Percentiles rank a stretch among this genome's conserved stretches.
Conservation (phyloP, 2,329 filamentous ascomycete species). For the Leptoxyphium fumago region DNA sequence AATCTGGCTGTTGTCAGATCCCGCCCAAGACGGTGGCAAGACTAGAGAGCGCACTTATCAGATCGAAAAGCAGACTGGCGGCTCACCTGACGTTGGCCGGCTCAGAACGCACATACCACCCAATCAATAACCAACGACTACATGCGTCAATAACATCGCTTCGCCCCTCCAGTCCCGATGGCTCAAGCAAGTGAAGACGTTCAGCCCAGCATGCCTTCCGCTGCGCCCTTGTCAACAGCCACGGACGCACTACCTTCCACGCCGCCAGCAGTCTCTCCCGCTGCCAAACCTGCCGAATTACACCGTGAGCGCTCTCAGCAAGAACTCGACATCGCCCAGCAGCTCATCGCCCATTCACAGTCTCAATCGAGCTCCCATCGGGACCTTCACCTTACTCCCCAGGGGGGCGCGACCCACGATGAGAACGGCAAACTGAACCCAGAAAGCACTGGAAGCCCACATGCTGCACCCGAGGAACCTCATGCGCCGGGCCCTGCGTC, state of each 20-base stretch:
- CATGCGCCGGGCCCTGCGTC: background rate
- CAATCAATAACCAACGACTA: background rate
- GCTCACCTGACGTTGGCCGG: background rate
- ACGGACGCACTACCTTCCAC: background rate
- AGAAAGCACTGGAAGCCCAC: background rate
- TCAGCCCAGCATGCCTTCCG: background rate
- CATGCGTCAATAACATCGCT: background rate
- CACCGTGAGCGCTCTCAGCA: slow-evolving; percentile 31
- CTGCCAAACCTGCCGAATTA: slow-evolving; percentile 15
- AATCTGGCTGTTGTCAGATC: too few species aligned
- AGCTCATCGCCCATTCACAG: slow-evolving; percentile 33
- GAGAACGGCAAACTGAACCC: slow-evolving; percentile 1
- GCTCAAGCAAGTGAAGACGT: background rate
- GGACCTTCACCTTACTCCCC: slow-evolving; percentile 4
- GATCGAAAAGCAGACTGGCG: background rate
- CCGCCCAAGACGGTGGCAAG: too few species aligned
- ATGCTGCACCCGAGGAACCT: background rate
- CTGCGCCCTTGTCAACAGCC: background rate
- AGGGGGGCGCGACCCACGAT: slow-evolving; percentile 1
- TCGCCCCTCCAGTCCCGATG: background rate
- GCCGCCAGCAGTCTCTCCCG: background rate
- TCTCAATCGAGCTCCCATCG: slow-evolving; percentile 8
- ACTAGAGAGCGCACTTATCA: background rate
- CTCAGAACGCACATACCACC: background rate
- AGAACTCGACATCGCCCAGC: slow-evolving; percentile 35